phyloP scores from a whole-genome alignment of 2,329 filamentous ascomycete species.

The Boeremia exigua region DNA sequence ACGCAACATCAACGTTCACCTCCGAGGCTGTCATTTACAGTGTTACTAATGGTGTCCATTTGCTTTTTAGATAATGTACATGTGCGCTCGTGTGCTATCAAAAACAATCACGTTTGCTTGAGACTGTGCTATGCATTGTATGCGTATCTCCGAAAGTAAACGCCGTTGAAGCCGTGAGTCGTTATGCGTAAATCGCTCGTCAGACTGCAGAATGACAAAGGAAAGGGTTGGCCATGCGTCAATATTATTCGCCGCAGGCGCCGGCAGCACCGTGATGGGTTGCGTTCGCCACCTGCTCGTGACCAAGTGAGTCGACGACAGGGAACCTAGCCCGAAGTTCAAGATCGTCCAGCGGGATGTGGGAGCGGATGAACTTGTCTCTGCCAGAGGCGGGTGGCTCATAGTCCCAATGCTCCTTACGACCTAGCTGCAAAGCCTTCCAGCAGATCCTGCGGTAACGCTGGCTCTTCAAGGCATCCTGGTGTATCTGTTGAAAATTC shows the following conservation, averaged over 20 bases:
- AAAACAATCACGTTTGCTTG: not conserved
- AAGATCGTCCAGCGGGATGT: slow-evolving; percentile 79
- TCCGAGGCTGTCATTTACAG: not conserved
- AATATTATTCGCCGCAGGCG: slow-evolving; percentile 40
- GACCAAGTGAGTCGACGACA: slow-evolving; percentile 55
- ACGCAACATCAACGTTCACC: not conserved
- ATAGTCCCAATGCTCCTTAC: slow-evolving; percentile 78
- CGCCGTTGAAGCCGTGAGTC: slow-evolving; percentile 6
- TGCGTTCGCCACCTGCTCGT: slow-evolving; percentile 40
- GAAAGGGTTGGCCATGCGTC: not conserved
- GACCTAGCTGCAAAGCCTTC: slow-evolving; percentile 73
- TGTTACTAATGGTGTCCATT: not conserved
- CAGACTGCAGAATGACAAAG: not conserved
- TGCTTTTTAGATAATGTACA: not conserved
- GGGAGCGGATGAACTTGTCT: slow-evolving; percentile 78
- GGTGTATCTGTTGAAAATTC: slow-evolving; percentile 80
- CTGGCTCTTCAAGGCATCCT: slow-evolving; percentile 77
- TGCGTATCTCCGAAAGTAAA: not conserved
- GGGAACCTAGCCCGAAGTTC: slow-evolving; percentile 79
- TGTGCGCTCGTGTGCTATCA: not conserved
- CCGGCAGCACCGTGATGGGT: slow-evolving; percentile 46
- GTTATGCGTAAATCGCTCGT: not conserved
- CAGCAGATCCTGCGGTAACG: slow-evolving; percentile 79
- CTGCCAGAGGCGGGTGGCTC: slow-evolving; percentile 74
- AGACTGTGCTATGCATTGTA: not conserved